These are phyloP conservation scores for Entonaema liquescens DNA, from an alignment of 495 filamentous ascomycete genomes.

Conservation along the genomic window DNA sequence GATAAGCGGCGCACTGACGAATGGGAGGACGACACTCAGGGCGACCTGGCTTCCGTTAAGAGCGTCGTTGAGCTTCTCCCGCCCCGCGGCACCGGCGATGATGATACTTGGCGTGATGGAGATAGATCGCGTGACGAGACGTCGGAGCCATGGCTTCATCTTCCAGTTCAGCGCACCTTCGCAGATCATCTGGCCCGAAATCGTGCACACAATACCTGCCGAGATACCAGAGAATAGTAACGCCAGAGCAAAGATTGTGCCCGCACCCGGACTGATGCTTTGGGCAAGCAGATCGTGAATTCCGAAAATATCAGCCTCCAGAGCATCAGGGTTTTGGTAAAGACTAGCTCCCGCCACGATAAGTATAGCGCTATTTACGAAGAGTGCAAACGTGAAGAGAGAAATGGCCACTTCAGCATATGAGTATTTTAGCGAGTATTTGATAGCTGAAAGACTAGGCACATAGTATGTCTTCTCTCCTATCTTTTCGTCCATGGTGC, in stretches of 20 bases:
- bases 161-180: constrained; percentile 81
- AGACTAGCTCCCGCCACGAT: constrained; percentile 87
- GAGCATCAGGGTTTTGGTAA: constrained; percentile 64
- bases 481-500: constrained; percentile 32
- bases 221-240: constrained; percentile 79
- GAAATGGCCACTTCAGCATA: constrained; percentile 77
- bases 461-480: constrained; percentile 70
- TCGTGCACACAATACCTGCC: constrained; percentile 84
- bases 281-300: constrained; percentile 79
- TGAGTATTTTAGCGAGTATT: constrained; percentile 80
- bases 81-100: constrained; percentile 79
- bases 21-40: constrained; percentile 80
- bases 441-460: constrained; percentile 80
- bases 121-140: constrained; percentile 75
- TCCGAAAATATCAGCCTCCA: constrained; percentile 78
- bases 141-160: constrained; percentile 73
- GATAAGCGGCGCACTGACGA: constrained; percentile 83
- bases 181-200: constrained; percentile 83
- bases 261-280: constrained; percentile 74
- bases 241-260: constrained; percentile 79
- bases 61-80: constrained; percentile 74
- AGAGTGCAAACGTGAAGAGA: constrained; percentile 92
- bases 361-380: constrained; percentile 90
- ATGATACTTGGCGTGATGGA: constrained; percentile 84
- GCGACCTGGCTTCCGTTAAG: constrained; percentile 82